A percentile compares a stretch with the other conserved stretches of the same genome.
Conservation (phyloP, 768 basidiomycete genomes). For the Scleroderma citrinum region DNA sequence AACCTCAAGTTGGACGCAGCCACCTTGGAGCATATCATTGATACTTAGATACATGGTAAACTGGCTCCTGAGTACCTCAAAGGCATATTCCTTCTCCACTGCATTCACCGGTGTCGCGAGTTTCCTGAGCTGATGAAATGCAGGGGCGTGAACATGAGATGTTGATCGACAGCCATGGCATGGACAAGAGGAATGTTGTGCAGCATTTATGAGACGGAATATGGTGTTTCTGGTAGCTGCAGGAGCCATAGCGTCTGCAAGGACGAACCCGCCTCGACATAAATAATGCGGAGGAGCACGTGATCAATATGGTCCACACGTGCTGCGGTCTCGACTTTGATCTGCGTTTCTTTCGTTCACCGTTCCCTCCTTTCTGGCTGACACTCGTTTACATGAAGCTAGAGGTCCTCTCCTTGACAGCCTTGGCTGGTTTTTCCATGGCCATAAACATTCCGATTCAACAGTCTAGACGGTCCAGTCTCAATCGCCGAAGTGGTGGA, state of each 20-base stretch:
- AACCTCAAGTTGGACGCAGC: constrained; percentile 86
- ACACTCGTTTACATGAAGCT: constrained; percentile 35
- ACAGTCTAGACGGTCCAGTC: constrained; percentile 32
- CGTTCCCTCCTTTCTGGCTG: background rate
- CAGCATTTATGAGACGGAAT: constrained; percentile 67
- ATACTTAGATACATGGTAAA: background rate
- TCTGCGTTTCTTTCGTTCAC: background rate
- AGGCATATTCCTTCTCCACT: constrained; percentile 84
- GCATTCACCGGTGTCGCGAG: constrained; percentile 72
- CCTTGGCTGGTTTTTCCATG: constrained; percentile 34
- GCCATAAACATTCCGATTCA: constrained; percentile 45
- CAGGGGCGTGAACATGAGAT: constrained; percentile 33
- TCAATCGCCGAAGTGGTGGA: constrained; percentile 35
- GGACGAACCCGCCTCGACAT: too few species aligned
- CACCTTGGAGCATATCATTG: constrained; percentile 40
- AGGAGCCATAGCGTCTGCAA: constrained; percentile 28
- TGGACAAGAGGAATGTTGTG: constrained; percentile 70
- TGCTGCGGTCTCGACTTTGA: background rate
- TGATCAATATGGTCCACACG: background rate
- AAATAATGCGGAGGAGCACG: background rate
- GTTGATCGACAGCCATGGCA: constrained; percentile 64
- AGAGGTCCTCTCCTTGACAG: constrained; percentile 31
- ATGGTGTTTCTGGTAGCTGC: constrained; percentile 55
- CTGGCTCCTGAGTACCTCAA: constrained; percentile 51
- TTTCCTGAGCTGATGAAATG: constrained; percentile 58